Conservation (phyloP, 2,329 filamentous ascomycete species). For the Xylaria sp. region DNA sequence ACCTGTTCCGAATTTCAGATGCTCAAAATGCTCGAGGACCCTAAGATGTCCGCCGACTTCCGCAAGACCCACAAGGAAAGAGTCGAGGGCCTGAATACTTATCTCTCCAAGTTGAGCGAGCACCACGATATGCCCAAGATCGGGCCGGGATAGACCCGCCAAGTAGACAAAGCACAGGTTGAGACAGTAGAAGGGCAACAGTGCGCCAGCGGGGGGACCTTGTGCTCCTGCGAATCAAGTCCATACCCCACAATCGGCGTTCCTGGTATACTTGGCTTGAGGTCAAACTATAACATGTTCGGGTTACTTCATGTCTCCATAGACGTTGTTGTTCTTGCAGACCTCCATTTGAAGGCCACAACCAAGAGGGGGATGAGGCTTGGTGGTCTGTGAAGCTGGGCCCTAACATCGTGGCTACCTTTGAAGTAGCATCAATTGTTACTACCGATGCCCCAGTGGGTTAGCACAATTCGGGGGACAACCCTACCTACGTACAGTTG, state of each 20-base stretch:
- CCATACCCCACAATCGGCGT: slow-evolving; percentile 6
- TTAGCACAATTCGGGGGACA: too few species aligned
- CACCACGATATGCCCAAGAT: slow-evolving; percentile 94
- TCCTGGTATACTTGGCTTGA: neutral
- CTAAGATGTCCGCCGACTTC: slow-evolving; percentile 67
- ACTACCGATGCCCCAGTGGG: too few species aligned
- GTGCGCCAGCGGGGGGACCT: neutral
- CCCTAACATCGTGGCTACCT: too few species aligned
- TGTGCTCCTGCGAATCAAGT: neutral
- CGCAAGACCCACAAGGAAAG: slow-evolving; percentile 96
- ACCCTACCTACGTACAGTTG: too few species aligned
- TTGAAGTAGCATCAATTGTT: too few species aligned
- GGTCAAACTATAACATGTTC: neutral
- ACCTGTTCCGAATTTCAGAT: slow-evolving; percentile 54
- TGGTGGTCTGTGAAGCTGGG: too few species aligned
- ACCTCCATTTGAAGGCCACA: too few species aligned
- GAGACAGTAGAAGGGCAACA: neutral
- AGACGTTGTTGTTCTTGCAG: too few species aligned
- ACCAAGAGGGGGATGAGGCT: too few species aligned
- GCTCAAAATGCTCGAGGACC: slow-evolving; percentile 72
- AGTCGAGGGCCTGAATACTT: slow-evolving; percentile 93
- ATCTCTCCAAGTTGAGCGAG: slow-evolving; percentile 88
- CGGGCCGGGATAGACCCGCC: slow-evolving; percentile 52
- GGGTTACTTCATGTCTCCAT: neutral
- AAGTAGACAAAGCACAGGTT: neutral